phyloP scores from a whole-genome alignment of 495 filamentous ascomycete species.

The Astrothelium subdiscretum region DNA sequence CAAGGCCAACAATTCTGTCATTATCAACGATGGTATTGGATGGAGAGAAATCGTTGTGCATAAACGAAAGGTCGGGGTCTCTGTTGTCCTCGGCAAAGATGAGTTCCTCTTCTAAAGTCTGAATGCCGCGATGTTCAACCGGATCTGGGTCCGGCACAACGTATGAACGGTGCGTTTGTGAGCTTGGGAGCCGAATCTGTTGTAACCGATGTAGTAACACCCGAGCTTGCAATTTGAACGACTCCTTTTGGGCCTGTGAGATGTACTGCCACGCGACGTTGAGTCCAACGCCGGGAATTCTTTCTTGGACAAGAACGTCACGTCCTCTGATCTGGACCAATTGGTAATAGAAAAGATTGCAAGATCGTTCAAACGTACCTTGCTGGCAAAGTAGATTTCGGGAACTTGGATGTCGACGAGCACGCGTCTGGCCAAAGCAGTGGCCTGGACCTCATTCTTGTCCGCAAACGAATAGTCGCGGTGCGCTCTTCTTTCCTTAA shows the following conservation, averaged over 20 bases:
- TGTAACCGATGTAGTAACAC: conserved; percentile 25
- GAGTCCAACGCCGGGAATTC: conserved; percentile 33
- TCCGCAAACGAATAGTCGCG: conserved; percentile 32
- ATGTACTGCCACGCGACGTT: conserved; percentile 37
- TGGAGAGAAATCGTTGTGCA: conserved; percentile 34
- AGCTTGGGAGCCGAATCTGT: neutral
- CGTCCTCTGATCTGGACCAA: conserved; percentile 29
- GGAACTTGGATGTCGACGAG: conserved; percentile 30
- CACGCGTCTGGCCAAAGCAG: conserved; percentile 23
- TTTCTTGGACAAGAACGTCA: conserved; percentile 33
- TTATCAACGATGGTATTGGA: conserved; percentile 35
- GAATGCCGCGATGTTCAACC: conserved; percentile 26
- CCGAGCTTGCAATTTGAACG: conserved; percentile 34
- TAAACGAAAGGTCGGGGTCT: conserved; percentile 28
- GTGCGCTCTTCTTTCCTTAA: conserved; percentile 7
- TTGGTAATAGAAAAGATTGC: conserved; percentile 14
- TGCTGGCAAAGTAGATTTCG: conserved; percentile 32
- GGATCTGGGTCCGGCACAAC: conserved; percentile 30
- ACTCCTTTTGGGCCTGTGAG: conserved; percentile 25
- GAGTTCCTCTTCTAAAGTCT: conserved; percentile 23
- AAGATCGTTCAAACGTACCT: conserved; percentile 20
- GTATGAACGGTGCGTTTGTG: conserved; percentile 14
- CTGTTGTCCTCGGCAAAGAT: conserved; percentile 22
- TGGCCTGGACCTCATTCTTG: conserved; percentile 32
- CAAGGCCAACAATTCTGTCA: conserved; percentile 33